Conservation (phyloP, 2,329 filamentous ascomycete genomes). For the Cordyceps cateniannulata region DNA sequence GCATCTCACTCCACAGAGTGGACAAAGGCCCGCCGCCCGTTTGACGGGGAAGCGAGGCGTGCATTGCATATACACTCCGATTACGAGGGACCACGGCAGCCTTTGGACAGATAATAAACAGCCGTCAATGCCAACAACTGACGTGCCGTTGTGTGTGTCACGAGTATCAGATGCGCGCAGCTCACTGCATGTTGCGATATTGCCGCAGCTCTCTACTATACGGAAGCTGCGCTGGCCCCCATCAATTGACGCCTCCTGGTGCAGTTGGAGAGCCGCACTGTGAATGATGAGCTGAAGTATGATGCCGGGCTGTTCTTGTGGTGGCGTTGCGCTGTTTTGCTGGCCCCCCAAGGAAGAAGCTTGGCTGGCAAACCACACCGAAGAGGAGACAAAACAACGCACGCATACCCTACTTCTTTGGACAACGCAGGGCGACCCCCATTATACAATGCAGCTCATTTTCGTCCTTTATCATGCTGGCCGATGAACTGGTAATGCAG, state of each 20-base stretch:
- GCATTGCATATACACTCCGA: background rate
- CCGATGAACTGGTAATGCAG: constrained; percentile 5
- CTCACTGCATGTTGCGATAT: too few species aligned
- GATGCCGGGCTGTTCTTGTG: background rate
- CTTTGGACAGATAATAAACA: too few species aligned
- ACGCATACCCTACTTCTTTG: background rate
- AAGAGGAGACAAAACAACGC: background rate
- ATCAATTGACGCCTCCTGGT: background rate
- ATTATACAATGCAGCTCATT: constrained; percentile 1
- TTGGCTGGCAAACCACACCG: background rate
- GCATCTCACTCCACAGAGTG: too few species aligned
- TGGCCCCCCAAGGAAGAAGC: background rate
- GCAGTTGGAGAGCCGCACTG: background rate
- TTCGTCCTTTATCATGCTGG: background rate
- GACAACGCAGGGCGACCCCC: background rate
- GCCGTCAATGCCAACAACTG: too few species aligned
- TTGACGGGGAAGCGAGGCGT: background rate
- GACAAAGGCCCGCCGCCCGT: too few species aligned
- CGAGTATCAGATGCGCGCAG: too few species aligned
- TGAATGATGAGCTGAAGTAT: background rate
- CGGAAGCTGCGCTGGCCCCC: too few species aligned
- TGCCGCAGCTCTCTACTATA: too few species aligned
- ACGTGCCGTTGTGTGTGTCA: too few species aligned
- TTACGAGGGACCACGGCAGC: background rate
- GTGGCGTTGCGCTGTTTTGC: background rate